A percentile compares a stretch with the other conserved stretches of the same genome.
phyloP scores from a whole-genome alignment of 345 rosid genomes.

The Lepidium aucheri region DNA sequence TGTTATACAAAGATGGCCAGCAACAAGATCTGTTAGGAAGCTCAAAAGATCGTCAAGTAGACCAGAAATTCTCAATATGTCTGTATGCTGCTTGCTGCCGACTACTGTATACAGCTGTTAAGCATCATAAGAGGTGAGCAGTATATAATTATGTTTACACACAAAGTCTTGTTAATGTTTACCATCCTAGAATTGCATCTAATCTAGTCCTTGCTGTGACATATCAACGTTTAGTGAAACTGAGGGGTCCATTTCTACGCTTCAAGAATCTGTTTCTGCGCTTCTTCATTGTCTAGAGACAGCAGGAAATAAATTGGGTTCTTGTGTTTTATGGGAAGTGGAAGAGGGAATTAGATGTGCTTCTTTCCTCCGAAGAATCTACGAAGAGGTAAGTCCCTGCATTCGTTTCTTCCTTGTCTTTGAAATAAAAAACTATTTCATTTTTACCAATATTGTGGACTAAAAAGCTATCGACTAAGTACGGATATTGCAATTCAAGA shows the following conservation, averaged over 20 bases:
- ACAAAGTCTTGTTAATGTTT: background rate
- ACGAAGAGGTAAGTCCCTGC: slow-evolving; percentile 67
- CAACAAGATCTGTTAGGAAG: slow-evolving; percentile 21
- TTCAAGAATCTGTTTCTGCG: slow-evolving; percentile 57
- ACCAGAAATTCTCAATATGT: slow-evolving; percentile 45
- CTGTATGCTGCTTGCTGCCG: slow-evolving; percentile 66
- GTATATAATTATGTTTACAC: background rate
- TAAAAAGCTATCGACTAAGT: background rate
- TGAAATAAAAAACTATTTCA: background rate
- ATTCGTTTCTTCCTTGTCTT: background rate
- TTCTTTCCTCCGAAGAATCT: slow-evolving; percentile 68
- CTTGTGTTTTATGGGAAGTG: slow-evolving; percentile 41
- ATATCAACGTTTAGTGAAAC: slow-evolving; percentile 47
- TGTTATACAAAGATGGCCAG: slow-evolving; percentile 15
- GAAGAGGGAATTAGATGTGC: slow-evolving; percentile 71
- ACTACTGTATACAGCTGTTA: slow-evolving; percentile 61
- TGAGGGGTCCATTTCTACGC: slow-evolving; percentile 54
- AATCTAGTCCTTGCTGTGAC: slow-evolving; percentile 9
- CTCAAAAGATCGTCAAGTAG: slow-evolving; percentile 27
- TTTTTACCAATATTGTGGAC: background rate
- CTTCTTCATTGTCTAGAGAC: slow-evolving; percentile 76
- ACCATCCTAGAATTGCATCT: background rate
- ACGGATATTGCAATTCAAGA: background rate
- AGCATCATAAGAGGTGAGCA: slow-evolving; percentile 69
- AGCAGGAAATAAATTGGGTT: slow-evolving; percentile 31